These are phyloP conservation scores for Bretschneidera sinensis DNA, from an alignment of 345 rosid genomes.

Conservation along the genomic window DNA sequence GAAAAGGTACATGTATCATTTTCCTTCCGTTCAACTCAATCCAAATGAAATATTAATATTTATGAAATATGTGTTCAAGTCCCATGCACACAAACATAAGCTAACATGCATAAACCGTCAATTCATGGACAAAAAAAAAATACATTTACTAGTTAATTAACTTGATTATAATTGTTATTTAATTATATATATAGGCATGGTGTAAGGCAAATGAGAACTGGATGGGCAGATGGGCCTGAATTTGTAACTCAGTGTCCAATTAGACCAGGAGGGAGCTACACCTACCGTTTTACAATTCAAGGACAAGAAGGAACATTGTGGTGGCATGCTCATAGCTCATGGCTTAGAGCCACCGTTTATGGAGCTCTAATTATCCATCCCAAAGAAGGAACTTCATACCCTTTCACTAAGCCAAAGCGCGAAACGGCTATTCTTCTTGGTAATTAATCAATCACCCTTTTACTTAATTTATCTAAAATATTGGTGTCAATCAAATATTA, in stretches of 20 bases:
- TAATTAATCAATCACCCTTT: slow-evolving; percentile 26
- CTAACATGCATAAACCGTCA: too few species aligned
- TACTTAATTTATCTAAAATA: too few species aligned
- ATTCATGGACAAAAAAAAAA: too few species aligned
- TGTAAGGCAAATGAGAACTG: slow-evolving; percentile 72
- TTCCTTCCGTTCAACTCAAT: too few species aligned
- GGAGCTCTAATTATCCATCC: slow-evolving; percentile 85
- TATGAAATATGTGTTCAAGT: too few species aligned
- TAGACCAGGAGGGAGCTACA: slow-evolving; percentile 78
- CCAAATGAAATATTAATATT: too few species aligned
- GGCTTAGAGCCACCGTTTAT: slow-evolving; percentile 94
- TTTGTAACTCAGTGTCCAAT: slow-evolving; percentile 93
- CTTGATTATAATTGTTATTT: too few species aligned
- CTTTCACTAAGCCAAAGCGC: slow-evolving; percentile 64
- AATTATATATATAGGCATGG: slow-evolving; percentile 83
- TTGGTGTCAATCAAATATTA: too few species aligned
- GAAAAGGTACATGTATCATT: too few species aligned
- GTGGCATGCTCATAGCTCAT: slow-evolving; percentile 99
- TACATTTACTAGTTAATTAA: too few species aligned
- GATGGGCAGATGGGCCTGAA: slow-evolving; percentile 97
- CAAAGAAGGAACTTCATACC: slow-evolving; percentile 55
- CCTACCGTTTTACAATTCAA: slow-evolving; percentile 75
- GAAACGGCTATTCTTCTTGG: slow-evolving; percentile 73
- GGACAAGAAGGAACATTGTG: slow-evolving; percentile 94
- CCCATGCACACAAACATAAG: too few species aligned